Evolutionary conservation across 2,329 filamentous ascomycete genomes (phyloP), one percentile per base, ranked within the genome.

Genomic region (Alternaria atra): DNA sequence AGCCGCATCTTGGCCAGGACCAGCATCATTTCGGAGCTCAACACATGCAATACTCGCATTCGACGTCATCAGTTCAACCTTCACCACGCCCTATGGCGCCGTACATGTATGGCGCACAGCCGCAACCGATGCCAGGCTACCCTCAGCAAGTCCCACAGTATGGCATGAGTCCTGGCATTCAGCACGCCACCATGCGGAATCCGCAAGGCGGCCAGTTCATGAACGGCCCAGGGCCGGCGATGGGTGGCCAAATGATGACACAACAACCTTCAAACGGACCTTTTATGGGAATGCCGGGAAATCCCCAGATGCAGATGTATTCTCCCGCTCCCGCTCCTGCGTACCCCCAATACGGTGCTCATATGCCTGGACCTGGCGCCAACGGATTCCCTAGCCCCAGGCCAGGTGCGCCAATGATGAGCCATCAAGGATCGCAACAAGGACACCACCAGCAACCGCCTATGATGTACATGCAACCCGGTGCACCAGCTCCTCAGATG

Each of bases 381-480:
- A 91, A 90, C 69, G 92, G 93, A 15, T 97, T 92, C 73, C 91
- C 93, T n/a, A 97, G 94, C 75, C 94, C 94, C 1, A 89, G 92
- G 58, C 88, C 93, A 48, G 89, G 90, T 50, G 75, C 95, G 12
- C 90, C 92, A 2, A 93, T 96, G 89, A 98, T 98, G 94, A 91
- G 90, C 72, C 94, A 94, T 68, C 93, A 97, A 80, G 92, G 92
- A 56, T 97, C 94, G 29, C 94, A 97, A 73, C 94, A 97, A 77
- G 93, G 94, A 40, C 93, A 96, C 75, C 84, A 84, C 58, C 83
- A 84, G 48, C 83, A 88, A 82, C 64, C 68, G 13, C 72, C 87
- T 84, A 81, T 94, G 86, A 83, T 91, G 87, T 85, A 83, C 65
- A 92, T 94, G 89, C 91, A 89, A 71, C 90, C 90, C 43, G 89